phyloP scores from a whole-genome alignment of 2,329 filamentous ascomycete species.

The Cladobotryum protrusum region DNA sequence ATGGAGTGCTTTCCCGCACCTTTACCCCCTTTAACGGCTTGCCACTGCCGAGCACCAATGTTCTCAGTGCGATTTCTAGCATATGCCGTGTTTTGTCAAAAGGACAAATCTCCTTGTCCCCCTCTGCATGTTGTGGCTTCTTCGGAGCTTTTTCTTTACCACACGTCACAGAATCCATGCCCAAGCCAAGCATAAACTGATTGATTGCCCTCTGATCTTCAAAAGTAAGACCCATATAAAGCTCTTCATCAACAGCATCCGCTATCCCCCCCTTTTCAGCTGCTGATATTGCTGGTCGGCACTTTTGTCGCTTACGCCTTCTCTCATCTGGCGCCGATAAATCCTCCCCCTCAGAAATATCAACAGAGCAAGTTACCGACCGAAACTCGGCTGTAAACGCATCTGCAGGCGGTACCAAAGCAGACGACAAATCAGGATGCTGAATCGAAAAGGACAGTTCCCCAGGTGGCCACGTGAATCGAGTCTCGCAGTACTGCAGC shows the following conservation, averaged over 20 bases:
- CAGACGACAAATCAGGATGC: conserved; percentile 29
- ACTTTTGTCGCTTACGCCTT: conserved; percentile 13
- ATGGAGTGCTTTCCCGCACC: conserved; percentile 12
- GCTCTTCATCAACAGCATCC: conserved; percentile 1
- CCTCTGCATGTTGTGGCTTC: not conserved
- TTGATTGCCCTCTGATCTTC: conserved; percentile 25
- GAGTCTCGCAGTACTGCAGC: conserved; percentile 17
- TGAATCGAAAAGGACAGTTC: conserved; percentile 29
- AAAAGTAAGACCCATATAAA: conserved; percentile 14
- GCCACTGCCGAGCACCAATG: conserved; percentile 21
- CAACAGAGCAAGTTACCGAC: conserved; percentile 20
- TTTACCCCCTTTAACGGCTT: conserved; percentile 18
- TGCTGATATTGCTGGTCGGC: not conserved
- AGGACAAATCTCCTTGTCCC: not conserved
- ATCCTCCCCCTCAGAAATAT: conserved; percentile 13
- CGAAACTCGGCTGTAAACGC: conserved; percentile 22
- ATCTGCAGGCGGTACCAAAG: conserved; percentile 22
- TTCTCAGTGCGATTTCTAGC: conserved; percentile 18
- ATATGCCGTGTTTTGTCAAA: conserved; percentile 1
- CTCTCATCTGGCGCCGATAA: not conserved
- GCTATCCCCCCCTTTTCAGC: not conserved
- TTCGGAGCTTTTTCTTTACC: not conserved
- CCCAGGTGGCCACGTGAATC: conserved; percentile 10
- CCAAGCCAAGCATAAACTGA: conserved; percentile 22
- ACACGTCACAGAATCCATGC: not conserved